Evolutionary conservation across 495 filamentous ascomycete species (phyloP), one percentile per base, ranked within the genome.

Genomic region (Endocarpon pusillum): DNA sequence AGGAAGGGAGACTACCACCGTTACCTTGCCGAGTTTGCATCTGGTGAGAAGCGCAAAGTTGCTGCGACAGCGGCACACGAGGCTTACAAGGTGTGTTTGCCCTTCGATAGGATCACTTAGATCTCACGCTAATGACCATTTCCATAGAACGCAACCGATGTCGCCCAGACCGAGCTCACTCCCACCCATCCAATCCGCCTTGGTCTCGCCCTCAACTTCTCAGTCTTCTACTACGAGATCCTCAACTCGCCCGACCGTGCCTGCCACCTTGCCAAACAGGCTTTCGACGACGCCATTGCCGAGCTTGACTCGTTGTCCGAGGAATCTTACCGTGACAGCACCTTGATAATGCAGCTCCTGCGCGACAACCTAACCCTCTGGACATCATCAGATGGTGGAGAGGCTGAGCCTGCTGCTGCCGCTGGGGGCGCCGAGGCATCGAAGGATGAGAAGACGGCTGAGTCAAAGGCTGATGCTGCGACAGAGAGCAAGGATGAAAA

Each of bases 1-100:
- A 94, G 85, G 89, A 97, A 96, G 79, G 89, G 89, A 59, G 89
- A 97, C 65, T 97, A 97, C 66, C 91, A 96, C 78, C 86, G 89
- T 55, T 97, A 97, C 56, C 81, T 97, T 27, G 89, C 89, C 51
- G 89, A 97, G 67, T 97, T 97, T 58, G 91, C 89, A 51, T 69
- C 82, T 59, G 89, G 89, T 55, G 89, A 97, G 57, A 84, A 82
- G 64, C 89, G 89, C 68, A 97, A 94, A 78, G 72, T 73, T 57
- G 87, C 91, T 42, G 89, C 89, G 55, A 84, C 86, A 56, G 79
- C 83, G 59, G 93, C 89, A 30, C 81, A 94, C 48, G 89, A 94
- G 69, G 91, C 89, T 38, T 97, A 97, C 77, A 96, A 96, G 67
- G 64, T 31, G 12, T 17, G 28, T 31, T 7, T 5, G 5, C 4